Evolutionary conservation across 2,329 filamentous ascomycete genomes (phyloP).

Genomic region (Colletotrichum tropicicola): DNA sequence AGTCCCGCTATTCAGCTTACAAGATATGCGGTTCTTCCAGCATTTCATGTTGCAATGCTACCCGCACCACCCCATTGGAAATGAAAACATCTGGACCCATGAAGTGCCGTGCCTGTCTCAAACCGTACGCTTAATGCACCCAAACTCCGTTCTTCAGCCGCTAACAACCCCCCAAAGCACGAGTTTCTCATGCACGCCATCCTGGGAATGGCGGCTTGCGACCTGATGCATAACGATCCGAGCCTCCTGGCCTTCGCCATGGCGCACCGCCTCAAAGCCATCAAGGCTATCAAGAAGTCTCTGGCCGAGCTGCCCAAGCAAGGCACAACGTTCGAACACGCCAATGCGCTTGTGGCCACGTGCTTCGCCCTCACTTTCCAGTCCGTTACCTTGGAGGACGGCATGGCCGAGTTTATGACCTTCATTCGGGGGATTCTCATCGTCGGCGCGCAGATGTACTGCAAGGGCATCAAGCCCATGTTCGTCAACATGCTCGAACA

Average conservation of each 20-base stretch:
- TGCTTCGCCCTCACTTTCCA: constrained; percentile 69
- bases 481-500: constrained; percentile 57
- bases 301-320: constrained; percentile 52
- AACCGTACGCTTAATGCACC: constrained; percentile 54
- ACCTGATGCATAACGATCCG: constrained; percentile 62
- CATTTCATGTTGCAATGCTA: constrained; percentile 70
- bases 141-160: not conserved
- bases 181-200: constrained; percentile 78
- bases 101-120: constrained; percentile 74
- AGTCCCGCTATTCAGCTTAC: constrained; percentile 66
- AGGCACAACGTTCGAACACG: constrained; percentile 57
- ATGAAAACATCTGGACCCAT: constrained; percentile 73
- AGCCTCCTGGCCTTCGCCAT: constrained; percentile 67
- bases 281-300: constrained; percentile 67
- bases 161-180: constrained; percentile 52
- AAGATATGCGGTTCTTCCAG: constrained; percentile 76
- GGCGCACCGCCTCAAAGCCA: constrained; percentile 71
- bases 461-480: constrained; percentile 56
- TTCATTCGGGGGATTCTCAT: constrained; percentile 67
- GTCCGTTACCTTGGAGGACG: constrained; percentile 65
- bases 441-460: constrained; percentile 62
- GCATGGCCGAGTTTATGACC: constrained; percentile 68
- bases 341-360: constrained; percentile 67
- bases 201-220: constrained; percentile 72
- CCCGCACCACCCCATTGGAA: constrained; percentile 71